phyloP scores from a whole-genome alignment of 441 rosid species.

The Melastoma candidum region DNA sequence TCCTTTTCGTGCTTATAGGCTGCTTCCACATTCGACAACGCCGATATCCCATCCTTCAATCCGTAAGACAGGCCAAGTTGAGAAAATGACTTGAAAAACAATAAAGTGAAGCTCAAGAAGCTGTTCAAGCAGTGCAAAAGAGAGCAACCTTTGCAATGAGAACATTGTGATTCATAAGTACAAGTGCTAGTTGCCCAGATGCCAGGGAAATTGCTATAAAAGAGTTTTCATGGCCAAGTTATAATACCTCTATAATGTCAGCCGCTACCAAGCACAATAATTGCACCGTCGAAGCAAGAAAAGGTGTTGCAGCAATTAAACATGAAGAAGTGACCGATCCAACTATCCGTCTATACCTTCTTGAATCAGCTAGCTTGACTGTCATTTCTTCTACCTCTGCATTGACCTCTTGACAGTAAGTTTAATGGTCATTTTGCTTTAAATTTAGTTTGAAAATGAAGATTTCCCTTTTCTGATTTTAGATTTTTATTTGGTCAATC shows the following conservation, averaged over 20 bases:
- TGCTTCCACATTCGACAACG: constrained; percentile 76
- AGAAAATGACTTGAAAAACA: not conserved
- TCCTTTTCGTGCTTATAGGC: constrained; percentile 58
- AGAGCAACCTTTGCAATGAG: too few species aligned
- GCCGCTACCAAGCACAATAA: constrained; percentile 59
- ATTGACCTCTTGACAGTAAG: constrained; percentile 9
- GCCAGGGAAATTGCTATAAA: too few species aligned
- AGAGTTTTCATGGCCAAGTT: not conserved
- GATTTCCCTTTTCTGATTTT: too few species aligned
- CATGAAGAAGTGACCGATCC: constrained; percentile 83
- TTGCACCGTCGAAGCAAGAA: constrained; percentile 67
- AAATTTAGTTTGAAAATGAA: not conserved
- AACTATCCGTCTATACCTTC: constrained; percentile 67
- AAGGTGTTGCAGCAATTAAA: constrained; percentile 59
- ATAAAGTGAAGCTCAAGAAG: not conserved
- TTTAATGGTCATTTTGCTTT: constrained; percentile 4
- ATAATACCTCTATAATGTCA: constrained; percentile 66
- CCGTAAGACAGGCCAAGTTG: not conserved
- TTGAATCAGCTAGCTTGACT: constrained; percentile 60
- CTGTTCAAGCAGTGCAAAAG: not conserved
- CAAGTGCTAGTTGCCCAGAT: too few species aligned
- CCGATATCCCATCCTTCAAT: constrained; percentile 52
- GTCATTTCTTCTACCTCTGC: constrained; percentile 55
- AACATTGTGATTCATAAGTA: too few species aligned
- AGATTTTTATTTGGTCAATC: too few species aligned